These are phyloP conservation scores for Skeletonema marinoi DNA, from an alignment of 108 stramenopile species.

Conservation along the genomic window DNA sequence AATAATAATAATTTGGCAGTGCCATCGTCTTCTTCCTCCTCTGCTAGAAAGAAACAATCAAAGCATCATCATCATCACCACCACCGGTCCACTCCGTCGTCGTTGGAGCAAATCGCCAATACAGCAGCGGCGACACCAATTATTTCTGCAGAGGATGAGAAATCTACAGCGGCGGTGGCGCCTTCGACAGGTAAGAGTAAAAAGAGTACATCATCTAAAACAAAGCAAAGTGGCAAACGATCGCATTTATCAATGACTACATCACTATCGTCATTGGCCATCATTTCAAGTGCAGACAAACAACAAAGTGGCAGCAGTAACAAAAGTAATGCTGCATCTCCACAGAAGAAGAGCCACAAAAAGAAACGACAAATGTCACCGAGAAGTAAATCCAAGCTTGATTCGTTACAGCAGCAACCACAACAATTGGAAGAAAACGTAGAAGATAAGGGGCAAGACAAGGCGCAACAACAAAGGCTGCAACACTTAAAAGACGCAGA, in stretches of 20 bases:
- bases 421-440: neutral
- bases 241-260: neutral
- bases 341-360: slow-evolving; percentile 1
- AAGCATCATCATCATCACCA: neutral
- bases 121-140: neutral
- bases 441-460: neutral
- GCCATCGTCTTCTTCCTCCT: slow-evolving; percentile 2
- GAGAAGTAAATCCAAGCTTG: slow-evolving; percentile 7
- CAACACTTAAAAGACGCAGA: neutral
- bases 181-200: neutral
- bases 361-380: slow-evolving; percentile 19
- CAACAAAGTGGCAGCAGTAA: neutral
- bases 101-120: neutral
- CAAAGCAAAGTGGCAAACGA: slow-evolving; percentile 1
- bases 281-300: neutral
- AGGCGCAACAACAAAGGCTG: neutral
- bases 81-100: neutral
- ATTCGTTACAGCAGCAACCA: slow-evolving; percentile 1
- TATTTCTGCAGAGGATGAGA: neutral
- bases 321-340: neutral
- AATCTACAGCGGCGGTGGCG: neutral
- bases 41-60: neutral
- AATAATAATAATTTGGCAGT: neutral
- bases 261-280: neutral
- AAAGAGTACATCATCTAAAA: neutral